Base-by-base conservation (phyloP, 2,329 filamentous ascomycete species). In the Fusarium proliferatum region DNA sequence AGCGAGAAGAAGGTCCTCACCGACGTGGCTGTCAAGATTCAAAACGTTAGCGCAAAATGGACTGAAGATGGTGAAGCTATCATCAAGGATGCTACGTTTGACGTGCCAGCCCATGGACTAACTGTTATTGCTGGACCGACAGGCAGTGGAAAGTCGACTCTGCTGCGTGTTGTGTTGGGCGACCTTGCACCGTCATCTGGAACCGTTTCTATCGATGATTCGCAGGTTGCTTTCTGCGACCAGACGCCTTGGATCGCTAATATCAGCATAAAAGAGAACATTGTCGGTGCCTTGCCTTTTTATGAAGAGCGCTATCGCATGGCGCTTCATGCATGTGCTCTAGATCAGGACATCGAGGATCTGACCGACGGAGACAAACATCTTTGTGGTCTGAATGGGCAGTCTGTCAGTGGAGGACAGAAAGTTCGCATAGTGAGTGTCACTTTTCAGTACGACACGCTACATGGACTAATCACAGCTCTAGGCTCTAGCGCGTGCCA, bases 361-460 rank as follows among this genome's bases (percentile, higher is more conserved):
- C 13, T 61, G 2, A 26, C 36, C 0, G 46, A 41, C 0, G 58
- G 58, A 3, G 58, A 61, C 0, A 34, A 41, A 5, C 46, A 52
- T 3, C 33, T 61, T 9, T 52, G 46, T 21, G 58, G 58, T 0
- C 4, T 53, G 0, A 53, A 61, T 1, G 58, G 58, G 5, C 46
- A 53, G 5, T 53, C 36, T 21, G 28, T 61, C 9, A 61, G 58
- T 23, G 58, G 58, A n/a, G 58, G 58, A 13, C 58, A 61, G 17
- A 61, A 61, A 41, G 51, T 55, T 28, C 51, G 51, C 5, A 55
- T 41, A 5, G 51, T 55, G 19, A 55, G 51, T 13, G 4, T 4
- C 3, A 5, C 8, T 2, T 2, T 17, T 2, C 5, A 28, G 2
- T 3, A 0, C 0, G 2, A 4, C 3, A 17, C 7, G n/a, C 2